Evolutionary conservation across 345 rosid genomes (phyloP).

Genomic region (Mangifera indica): DNA sequence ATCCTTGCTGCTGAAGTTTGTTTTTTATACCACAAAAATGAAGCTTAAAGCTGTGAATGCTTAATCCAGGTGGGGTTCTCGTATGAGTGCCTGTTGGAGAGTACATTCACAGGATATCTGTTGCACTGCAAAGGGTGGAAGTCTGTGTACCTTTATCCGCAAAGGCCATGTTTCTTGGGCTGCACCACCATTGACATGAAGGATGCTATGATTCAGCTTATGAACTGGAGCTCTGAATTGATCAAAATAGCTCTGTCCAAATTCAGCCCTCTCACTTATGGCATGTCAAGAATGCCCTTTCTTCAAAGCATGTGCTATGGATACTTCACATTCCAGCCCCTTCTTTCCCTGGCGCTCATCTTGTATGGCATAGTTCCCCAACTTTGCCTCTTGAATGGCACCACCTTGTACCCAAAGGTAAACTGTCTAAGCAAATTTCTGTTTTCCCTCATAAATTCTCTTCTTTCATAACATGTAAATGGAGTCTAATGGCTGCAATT

Average conservation of each 20-base stretch:
- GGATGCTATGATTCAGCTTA: conserved; percentile 25
- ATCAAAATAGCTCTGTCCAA: conserved; percentile 20
- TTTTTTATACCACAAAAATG: neutral
- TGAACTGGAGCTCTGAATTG: conserved; percentile 25
- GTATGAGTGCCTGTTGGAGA: conserved; percentile 23
- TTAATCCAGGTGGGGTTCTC: conserved; percentile 29
- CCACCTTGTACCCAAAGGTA: conserved; percentile 28
- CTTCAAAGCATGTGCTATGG: conserved; percentile 32
- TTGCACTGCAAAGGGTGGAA: conserved; percentile 33
- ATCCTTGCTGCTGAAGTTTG: neutral
- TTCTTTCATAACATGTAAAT: too few species aligned
- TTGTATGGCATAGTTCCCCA: conserved; percentile 29
- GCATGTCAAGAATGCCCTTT: conserved; percentile 23
- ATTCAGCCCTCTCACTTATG: conserved; percentile 30
- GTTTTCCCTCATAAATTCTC: neutral
- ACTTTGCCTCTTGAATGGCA: conserved; percentile 23
- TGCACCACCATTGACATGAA: conserved; percentile 22
- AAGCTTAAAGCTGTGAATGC: neutral
- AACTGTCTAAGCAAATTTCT: neutral
- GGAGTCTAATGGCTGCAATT: too few species aligned
- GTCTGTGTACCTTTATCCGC: conserved; percentile 25
- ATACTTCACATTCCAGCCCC: conserved; percentile 17
- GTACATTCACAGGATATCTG: conserved; percentile 27
- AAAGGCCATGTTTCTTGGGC: conserved; percentile 31
- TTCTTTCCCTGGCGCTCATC: conserved; percentile 22